Base-by-base conservation (phyloP, 192 early-diverging fungal species). In the Coemansia sp. region DNA sequence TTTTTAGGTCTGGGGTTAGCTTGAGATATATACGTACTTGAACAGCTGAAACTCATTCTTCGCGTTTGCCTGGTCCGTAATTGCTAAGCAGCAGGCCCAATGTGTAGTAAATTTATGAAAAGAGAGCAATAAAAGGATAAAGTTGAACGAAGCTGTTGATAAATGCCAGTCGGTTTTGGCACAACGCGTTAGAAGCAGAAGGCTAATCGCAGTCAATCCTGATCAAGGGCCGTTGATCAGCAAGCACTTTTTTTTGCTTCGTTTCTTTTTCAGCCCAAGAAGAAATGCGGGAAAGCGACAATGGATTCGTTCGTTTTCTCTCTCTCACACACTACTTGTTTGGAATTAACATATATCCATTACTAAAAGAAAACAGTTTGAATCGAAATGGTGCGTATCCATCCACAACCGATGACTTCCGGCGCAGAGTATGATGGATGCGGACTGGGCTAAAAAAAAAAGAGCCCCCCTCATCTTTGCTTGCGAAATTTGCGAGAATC, bases 31-130 rank as follows among this genome's bases (percentile, higher is more conserved):
- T 61, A 75, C 78, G 70, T 75, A 75, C 78, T 38, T 8, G 78
- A 62, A 75, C 78, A 80, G 43, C 62, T 62, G 41, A 80, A 75
- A 33, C 65, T 71, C 78, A 80, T 80, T 69, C 34, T 15, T 18
- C 30, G 30, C 12, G 1, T 56, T 30, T 56, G 23, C n/a, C 46
- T 16, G 14, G 46, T 23, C 18, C 23, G 49, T 23, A 41, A 41
- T 41, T 12, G 39, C 9, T 41, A 11, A 4, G 12, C 6, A 6
- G 39, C 39, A 7, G 12, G 12, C 12, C 39, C 30, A 30, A 30
- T 5, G 39, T 41, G 12, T 12, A 41, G 7, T 11, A 41, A 41
- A 41, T 38, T 38, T 38, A 38, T 4, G 12, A 41, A 11, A 12
- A 41, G 1, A 46, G 44, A 46, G 16, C 14, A 18, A 18, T 14